Evolutionary conservation across 1,284 basidiomycete species (phyloP).

Genomic region (Thecaphora thlaspeos): DNA sequence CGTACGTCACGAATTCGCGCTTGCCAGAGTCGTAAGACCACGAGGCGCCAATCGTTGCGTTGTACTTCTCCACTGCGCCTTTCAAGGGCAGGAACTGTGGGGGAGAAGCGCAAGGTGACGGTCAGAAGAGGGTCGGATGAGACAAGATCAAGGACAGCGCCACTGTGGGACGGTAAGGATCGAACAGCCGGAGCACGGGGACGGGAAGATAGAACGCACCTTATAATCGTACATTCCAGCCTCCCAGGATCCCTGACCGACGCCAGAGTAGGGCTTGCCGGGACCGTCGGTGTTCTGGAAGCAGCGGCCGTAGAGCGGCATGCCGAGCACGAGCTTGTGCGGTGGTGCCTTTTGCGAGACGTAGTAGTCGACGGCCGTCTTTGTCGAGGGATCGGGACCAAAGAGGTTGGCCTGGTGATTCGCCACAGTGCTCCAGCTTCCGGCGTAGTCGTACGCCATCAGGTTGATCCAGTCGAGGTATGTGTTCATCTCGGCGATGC

Average conservation of each 20-base stretch:
- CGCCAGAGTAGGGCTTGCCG: conserved; percentile 71
- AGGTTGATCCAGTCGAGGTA: conserved; percentile 81
- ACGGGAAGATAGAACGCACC: conserved; percentile 1
- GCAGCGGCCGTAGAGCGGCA: conserved; percentile 65
- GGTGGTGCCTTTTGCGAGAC: conserved; percentile 68
- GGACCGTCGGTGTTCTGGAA: conserved; percentile 77
- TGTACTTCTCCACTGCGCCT: conserved; percentile 68
- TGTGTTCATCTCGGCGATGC: conserved; percentile 71
- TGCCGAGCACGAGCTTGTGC: conserved; percentile 75
- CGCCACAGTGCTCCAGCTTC: conserved; percentile 67
- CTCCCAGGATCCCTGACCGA: conserved; percentile 73
- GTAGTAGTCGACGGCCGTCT: conserved; percentile 71
- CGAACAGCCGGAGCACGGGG: not conserved
- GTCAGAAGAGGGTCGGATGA: no score
- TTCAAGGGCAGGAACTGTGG: conserved; percentile 68
- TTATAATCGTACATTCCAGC: conserved; percentile 67
- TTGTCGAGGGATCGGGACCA: conserved; percentile 63
- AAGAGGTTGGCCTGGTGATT: conserved; percentile 81
- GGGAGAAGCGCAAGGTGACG: no score
- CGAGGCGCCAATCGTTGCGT: conserved; percentile 69
- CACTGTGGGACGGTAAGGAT: no score
- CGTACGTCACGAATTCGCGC: conserved; percentile 77
- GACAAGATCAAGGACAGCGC: no score
- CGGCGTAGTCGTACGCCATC: conserved; percentile 67
- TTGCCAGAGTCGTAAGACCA: conserved; percentile 72